A percentile compares a stretch with the other conserved stretches of the same genome.
Conservation (phyloP, 106 monocot genomes). For the Cymbidium sinense region DNA sequence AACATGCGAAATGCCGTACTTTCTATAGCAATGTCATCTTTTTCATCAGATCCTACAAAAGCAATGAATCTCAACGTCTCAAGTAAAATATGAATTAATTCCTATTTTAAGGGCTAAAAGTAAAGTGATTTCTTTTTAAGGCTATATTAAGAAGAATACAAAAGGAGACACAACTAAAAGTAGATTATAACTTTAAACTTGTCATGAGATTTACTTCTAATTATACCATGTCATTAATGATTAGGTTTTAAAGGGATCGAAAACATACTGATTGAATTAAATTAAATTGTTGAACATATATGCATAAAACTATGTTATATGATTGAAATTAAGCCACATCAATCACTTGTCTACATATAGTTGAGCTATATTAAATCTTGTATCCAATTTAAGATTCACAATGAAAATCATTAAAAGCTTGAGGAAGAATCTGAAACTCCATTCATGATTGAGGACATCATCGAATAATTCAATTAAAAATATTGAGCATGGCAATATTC, state of each 20-base stretch:
- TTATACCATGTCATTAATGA: too few species aligned
- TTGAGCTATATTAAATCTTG: not conserved
- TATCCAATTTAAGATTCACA: not conserved
- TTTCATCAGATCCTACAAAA: slow-evolving; percentile 16
- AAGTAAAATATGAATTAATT: not conserved
- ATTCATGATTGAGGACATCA: too few species aligned
- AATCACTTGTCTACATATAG: not conserved
- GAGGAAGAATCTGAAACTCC: too few species aligned
- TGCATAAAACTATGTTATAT: not conserved
- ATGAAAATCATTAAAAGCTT: not conserved
- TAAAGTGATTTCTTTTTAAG: not conserved
- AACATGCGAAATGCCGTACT: slow-evolving; percentile 37
- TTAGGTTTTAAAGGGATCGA: not conserved
- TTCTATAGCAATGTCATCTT: slow-evolving; percentile 49
- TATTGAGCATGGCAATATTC: too few species aligned
- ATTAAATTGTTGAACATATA: not conserved
- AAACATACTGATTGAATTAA: not conserved
- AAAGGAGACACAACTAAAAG: not conserved
- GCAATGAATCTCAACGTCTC: not conserved
- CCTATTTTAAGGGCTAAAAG: not conserved
- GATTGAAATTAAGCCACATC: not conserved
- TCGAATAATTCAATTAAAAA: too few species aligned
- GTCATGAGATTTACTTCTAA: too few species aligned
- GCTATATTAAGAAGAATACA: not conserved
- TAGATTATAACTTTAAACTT: not conserved